phyloP scores from a whole-genome alignment of 352 stramenopile species.

The Pythium chondricola region DNA sequence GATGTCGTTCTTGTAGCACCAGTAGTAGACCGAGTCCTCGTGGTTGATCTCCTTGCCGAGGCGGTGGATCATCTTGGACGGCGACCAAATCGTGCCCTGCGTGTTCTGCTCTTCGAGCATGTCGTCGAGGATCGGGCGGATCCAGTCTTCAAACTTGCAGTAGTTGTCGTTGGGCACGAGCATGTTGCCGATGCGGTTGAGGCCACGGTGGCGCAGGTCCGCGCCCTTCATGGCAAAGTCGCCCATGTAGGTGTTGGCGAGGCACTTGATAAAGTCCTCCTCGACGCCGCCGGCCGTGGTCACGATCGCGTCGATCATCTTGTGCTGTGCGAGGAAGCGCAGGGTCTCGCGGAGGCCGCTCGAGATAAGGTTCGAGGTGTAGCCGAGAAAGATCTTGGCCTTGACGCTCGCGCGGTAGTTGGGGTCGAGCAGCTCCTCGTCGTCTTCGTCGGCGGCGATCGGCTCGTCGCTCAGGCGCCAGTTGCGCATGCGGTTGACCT shows the following conservation, averaged over 20 bases:
- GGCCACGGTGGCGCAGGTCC: conserved; percentile 91
- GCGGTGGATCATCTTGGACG: conserved; percentile 95
- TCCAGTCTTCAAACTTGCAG: conserved; percentile 97
- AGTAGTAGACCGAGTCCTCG: conserved; percentile 98
- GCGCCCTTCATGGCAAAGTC: conserved; percentile 95
- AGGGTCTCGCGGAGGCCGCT: conserved; percentile 97
- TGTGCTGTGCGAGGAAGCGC: conserved; percentile 97
- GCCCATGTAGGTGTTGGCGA: conserved; percentile 97
- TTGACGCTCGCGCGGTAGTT: conserved; percentile 82
- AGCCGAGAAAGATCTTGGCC: conserved; percentile 98
- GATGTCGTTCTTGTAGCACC: conserved; percentile 99
- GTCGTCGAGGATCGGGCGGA: conserved; percentile 94
- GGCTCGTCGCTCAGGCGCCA: conserved; percentile 96
- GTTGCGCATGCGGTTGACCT: conserved; percentile 97
- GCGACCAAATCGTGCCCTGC: conserved; percentile 90
- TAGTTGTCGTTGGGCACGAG: conserved; percentile 99
- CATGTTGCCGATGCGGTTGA: conserved; percentile 99
- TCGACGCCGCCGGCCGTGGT: conserved; percentile 89
- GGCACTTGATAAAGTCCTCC: conserved; percentile 99
- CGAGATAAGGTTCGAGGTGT: conserved; percentile 99
- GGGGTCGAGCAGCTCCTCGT: conserved; percentile 83
- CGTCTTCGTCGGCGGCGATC: conserved; percentile 88
- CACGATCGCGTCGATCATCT: conserved; percentile 98
- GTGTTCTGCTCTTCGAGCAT: conserved; percentile 98
- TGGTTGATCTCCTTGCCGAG: conserved; percentile 98